These are phyloP conservation scores for Kwoniella sp. DNA, from an alignment of 768 basidiomycete genomes.

Conservation along the genomic window DNA sequence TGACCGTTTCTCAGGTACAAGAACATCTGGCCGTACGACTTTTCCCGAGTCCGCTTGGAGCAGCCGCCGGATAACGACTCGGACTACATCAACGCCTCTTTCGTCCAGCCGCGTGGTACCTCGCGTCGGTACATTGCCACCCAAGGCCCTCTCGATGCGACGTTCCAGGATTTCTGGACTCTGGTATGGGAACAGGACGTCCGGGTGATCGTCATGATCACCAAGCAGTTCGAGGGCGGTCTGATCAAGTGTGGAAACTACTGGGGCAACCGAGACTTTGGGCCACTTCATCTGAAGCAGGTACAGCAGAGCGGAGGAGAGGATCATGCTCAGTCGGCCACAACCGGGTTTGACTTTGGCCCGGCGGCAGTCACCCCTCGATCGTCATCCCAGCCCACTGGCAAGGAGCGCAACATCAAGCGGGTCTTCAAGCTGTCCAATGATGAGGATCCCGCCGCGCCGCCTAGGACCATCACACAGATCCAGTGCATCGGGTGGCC, in stretches of 20 bases:
- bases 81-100: slow-evolving; percentile 94
- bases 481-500: slow-evolving; percentile 94
- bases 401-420: slow-evolving; percentile 46
- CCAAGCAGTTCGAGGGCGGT: slow-evolving; percentile 81
- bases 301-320: slow-evolving; percentile 56
- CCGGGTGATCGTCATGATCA: slow-evolving; percentile 92
- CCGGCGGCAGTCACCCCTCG: slow-evolving; percentile 29
- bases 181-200: slow-evolving; percentile 93
- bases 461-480: slow-evolving; percentile 69
- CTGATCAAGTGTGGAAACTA: slow-evolving; percentile 87
- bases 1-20: slow-evolving; percentile 61
- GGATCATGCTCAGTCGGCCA: slow-evolving; percentile 40
- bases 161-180: slow-evolving; percentile 93
- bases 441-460: slow-evolving; percentile 58
- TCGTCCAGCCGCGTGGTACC: slow-evolving; percentile 81
- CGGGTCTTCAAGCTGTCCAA: slow-evolving; percentile 65
- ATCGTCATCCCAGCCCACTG: slow-evolving; percentile 6
- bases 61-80: slow-evolving; percentile 56
- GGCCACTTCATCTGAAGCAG: slow-evolving; percentile 63
- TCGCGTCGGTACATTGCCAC: slow-evolving; percentile 85
- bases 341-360: slow-evolving; percentile 55
- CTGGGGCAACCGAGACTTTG: slow-evolving; percentile 65
- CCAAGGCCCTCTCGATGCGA: slow-evolving; percentile 85
- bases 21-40: slow-evolving; percentile 94
- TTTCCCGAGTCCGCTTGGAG: slow-evolving; percentile 76